Evolutionary conservation across 2,329 filamentous ascomycete genomes (phyloP).

Genomic region (Coniochaeta hoffmannii): DNA sequence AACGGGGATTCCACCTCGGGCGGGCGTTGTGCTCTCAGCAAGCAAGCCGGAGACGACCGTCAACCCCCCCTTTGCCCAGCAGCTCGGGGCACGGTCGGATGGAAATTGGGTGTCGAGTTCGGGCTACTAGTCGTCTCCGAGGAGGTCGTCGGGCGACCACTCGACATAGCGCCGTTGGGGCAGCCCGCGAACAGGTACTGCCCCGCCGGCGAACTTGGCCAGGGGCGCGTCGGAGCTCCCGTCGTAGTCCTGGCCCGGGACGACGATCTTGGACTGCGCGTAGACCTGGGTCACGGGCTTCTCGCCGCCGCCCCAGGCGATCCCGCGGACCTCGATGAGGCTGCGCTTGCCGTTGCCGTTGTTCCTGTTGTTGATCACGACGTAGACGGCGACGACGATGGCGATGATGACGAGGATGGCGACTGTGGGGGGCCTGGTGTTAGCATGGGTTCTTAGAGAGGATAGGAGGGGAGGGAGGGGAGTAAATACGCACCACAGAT

Average conservation of each 20-base stretch:
- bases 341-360: conserved; percentile 10
- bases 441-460: background rate
- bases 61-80: no score
- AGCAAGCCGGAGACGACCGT: no score
- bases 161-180: background rate
- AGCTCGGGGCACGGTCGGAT: no score
- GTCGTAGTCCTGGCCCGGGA: conserved; percentile 8
- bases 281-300: conserved; percentile 11
- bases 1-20: no score
- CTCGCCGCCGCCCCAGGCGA: conserved; percentile 13
- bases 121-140: background rate
- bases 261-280: conserved; percentile 15
- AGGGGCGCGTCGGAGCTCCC: conserved; percentile 6
- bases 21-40: no score
- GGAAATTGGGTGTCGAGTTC: background rate
- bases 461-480: background rate
- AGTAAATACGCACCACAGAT: conserved; percentile 52
- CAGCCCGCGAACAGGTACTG: background rate
- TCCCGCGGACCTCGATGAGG: conserved; percentile 12
- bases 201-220: conserved; percentile 7
- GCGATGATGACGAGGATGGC: conserved; percentile 45
- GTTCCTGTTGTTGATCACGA: conserved; percentile 29
- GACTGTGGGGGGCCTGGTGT: conserved; percentile 25
- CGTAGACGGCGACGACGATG: conserved; percentile 41
- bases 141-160: background rate